These are phyloP conservation scores for Pyrenopolyporus hunteri DNA, from an alignment of 495 filamentous ascomycete genomes.

Conservation along the genomic window DNA sequence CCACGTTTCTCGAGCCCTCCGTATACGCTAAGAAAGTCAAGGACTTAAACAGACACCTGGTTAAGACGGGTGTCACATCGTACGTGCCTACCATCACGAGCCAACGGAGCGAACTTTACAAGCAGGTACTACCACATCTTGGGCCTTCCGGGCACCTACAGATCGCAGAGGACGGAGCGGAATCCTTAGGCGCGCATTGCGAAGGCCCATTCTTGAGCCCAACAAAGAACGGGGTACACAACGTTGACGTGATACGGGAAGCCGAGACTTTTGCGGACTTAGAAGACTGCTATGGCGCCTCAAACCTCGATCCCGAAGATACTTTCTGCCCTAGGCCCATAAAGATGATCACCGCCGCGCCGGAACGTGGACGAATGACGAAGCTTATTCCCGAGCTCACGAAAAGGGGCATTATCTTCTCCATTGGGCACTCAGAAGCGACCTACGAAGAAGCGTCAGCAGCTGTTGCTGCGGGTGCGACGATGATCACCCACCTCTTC, in stretches of 20 bases:
- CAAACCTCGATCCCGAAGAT: constrained; percentile 58
- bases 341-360: constrained; percentile 81
- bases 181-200: constrained; percentile 82
- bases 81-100: constrained; percentile 82
- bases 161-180: constrained; percentile 67
- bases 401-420: constrained; percentile 67
- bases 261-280: constrained; percentile 63
- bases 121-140: constrained; percentile 73
- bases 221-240: constrained; percentile 75
- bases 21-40: constrained; percentile 70
- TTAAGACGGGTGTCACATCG: constrained; percentile 79
- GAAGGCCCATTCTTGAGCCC: constrained; percentile 84
- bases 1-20: constrained; percentile 67
- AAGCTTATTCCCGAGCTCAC: constrained; percentile 64
- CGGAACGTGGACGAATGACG: constrained; percentile 72
- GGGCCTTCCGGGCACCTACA: constrained; percentile 66
- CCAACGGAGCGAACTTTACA: constrained; percentile 71
- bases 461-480: constrained; percentile 72
- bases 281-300: constrained; percentile 69
- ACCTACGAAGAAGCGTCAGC: constrained; percentile 74
- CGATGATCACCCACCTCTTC: constrained; percentile 88
- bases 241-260: constrained; percentile 64
- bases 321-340: constrained; percentile 50
- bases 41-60: constrained; percentile 69
- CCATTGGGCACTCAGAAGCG: constrained; percentile 82